These are phyloP conservation scores for Diplodia intermedia DNA, from an alignment of 2,329 filamentous ascomycete genomes.

Conservation along the genomic window DNA sequence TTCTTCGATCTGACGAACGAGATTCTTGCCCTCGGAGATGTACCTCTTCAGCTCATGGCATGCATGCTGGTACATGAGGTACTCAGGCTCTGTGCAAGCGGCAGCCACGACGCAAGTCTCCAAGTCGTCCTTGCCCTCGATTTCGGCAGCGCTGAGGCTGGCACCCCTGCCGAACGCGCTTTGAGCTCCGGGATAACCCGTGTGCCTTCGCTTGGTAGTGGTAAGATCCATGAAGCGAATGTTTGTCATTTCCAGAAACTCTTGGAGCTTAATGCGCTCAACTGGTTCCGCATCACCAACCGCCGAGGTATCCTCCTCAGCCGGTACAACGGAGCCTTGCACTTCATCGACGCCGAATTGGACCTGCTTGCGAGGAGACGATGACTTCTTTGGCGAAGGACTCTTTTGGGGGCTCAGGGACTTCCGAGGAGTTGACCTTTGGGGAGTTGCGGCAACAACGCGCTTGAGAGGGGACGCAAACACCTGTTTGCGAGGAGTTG, in stretches of 20 bases:
- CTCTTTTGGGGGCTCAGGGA: constrained; percentile 49
- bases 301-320: constrained; percentile 50
- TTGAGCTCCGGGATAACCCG: constrained; percentile 62
- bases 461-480: constrained; percentile 53
- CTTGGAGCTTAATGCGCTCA: constrained; percentile 79
- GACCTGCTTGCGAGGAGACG: constrained; percentile 41
- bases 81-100: constrained; percentile 88
- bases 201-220: constrained; percentile 83
- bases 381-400: constrained; percentile 46
- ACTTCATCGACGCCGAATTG: constrained; percentile 36
- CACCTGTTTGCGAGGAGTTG: constrained; percentile 57
- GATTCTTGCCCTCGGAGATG: constrained; percentile 88
- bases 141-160: constrained; percentile 40
- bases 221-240: constrained; percentile 99
- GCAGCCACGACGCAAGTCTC: constrained; percentile 86
- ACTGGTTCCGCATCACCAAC: constrained; percentile 39
- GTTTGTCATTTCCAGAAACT: constrained; percentile 93
- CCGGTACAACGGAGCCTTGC: constrained; percentile 36
- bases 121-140: constrained; percentile 61
- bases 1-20: constrained; percentile 88
- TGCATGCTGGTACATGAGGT: constrained; percentile 93
- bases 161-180: constrained; percentile 34
- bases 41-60: constrained; percentile 97
- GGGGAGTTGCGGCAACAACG: constrained; percentile 32
- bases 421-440: constrained; percentile 48